Evolutionary conservation across 805 yeast species (phyloP).

Genomic region (Wickerhamomyces bovis): DNA sequence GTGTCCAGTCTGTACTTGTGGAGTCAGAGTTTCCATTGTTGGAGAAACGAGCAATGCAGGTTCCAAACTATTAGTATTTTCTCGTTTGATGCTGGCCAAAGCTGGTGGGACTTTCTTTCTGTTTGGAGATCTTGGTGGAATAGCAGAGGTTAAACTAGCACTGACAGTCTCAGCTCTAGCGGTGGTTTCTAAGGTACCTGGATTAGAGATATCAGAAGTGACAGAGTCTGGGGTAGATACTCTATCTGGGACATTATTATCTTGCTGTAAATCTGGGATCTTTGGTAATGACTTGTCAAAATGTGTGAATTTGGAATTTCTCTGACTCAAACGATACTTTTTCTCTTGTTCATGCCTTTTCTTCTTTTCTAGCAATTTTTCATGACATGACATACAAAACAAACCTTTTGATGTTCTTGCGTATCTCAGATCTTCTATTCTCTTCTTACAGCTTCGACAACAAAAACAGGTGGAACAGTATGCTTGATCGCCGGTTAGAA

Average conservation of each 20-base stretch:
- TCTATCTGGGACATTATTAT: constrained; percentile 11
- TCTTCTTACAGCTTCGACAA: constrained; percentile 80
- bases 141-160: constrained; percentile 2
- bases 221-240: constrained; percentile 12
- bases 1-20: background rate
- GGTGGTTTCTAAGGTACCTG: constrained; percentile 9
- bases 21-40: background rate
- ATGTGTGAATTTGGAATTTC: constrained; percentile 7
- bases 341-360: constrained; percentile 47
- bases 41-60: constrained; percentile 19
- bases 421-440: constrained; percentile 82
- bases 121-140: constrained; percentile 22
- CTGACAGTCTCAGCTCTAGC: background rate
- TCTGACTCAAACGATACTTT: constrained; percentile 1
- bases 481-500: constrained; percentile 91
- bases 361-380: constrained; percentile 69
- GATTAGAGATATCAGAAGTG: constrained; percentile 15
- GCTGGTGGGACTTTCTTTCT: constrained; percentile 8
- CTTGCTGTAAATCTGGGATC: constrained; percentile 13
- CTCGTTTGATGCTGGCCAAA: background rate
- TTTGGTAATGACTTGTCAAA: constrained; percentile 19
- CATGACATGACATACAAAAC: constrained; percentile 91
- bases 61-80: constrained; percentile 6
- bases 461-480: constrained; percentile 87
- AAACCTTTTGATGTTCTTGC: constrained; percentile 91